A percentile compares a stretch with the other conserved stretches of the same genome.
phyloP scores from a whole-genome alignment of 2,329 filamentous ascomycete species.

The Cladosporium sp. region DNA sequence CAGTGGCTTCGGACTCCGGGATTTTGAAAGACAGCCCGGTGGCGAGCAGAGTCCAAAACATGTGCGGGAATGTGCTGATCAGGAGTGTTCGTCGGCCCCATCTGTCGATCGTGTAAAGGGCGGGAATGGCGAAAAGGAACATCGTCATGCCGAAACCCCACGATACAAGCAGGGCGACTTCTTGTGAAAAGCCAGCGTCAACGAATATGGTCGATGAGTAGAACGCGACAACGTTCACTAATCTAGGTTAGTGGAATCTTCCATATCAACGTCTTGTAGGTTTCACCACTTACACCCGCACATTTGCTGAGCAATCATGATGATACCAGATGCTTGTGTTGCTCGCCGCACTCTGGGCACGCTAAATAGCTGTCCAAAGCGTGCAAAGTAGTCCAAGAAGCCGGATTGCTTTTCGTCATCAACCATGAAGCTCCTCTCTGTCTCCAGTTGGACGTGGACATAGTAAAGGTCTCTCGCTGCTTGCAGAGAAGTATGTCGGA shows the following conservation, averaged over 20 bases:
- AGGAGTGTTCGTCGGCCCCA: slow-evolving; percentile 29
- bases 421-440: slow-evolving; percentile 21
- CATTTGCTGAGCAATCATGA: slow-evolving; percentile 32
- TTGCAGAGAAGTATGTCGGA: slow-evolving; percentile 48
- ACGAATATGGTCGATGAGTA: slow-evolving; percentile 33
- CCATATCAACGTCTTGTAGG: no score
- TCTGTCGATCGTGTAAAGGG: slow-evolving; percentile 33
- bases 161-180: slow-evolving; percentile 34
- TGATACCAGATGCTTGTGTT: slow-evolving; percentile 20
- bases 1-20: slow-evolving; percentile 15
- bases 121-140: slow-evolving; percentile 39
- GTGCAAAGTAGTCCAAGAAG: slow-evolving; percentile 33
- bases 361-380: slow-evolving; percentile 46
- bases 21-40: slow-evolving; percentile 40
- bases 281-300: slow-evolving; percentile 9
- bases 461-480: slow-evolving; percentile 55
- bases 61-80: slow-evolving; percentile 42
- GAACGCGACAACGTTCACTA: slow-evolving; percentile 29
- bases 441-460: slow-evolving; percentile 31
- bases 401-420: slow-evolving; percentile 11
- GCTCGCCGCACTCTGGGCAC: slow-evolving; percentile 45
- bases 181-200: slow-evolving; percentile 31
- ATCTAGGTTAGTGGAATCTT: slow-evolving; percentile 17
- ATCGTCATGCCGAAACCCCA: slow-evolving; percentile 43
- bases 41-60: slow-evolving; percentile 46